Percentiles rank a stretch among this genome's conserved stretches.
Evolutionary conservation across 306 rosid genomes (phyloP).

Genomic region (Castanea crenata): DNA sequence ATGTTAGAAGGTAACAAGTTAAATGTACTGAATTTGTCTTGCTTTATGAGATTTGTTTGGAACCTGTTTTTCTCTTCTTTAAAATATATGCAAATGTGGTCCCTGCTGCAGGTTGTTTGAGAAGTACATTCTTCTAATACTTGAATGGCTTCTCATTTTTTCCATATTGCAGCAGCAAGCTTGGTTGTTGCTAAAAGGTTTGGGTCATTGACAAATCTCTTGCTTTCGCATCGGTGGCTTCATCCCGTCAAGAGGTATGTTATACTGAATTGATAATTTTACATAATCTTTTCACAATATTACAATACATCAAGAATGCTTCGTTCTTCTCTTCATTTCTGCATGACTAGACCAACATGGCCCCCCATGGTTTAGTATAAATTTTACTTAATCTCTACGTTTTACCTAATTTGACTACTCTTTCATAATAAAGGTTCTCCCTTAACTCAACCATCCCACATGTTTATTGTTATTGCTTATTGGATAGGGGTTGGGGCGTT

Average conservation of each 20-base stretch:
- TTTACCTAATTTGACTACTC: background rate
- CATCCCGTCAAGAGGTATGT: slow-evolving; percentile 38
- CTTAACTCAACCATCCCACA: slow-evolving; percentile 26
- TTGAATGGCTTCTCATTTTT: slow-evolving; percentile 47
- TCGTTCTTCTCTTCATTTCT: background rate
- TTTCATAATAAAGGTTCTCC: slow-evolving; percentile 24
- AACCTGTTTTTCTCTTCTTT: background rate
- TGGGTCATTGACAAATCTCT: slow-evolving; percentile 30
- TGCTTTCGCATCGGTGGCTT: slow-evolving; percentile 42
- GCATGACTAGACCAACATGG: no score
- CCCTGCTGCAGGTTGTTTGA: slow-evolving; percentile 36
- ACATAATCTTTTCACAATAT: background rate
- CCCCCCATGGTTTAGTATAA: no score
- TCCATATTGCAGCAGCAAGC: slow-evolving; percentile 41
- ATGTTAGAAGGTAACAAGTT: slow-evolving; percentile 38
- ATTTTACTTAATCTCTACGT: no score
- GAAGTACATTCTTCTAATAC: slow-evolving; percentile 32
- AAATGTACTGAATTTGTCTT: background rate
- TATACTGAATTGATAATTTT: background rate
- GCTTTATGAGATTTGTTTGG: background rate
- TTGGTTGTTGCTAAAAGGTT: slow-evolving; percentile 37
- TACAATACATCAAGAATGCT: background rate
- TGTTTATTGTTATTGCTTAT: slow-evolving; percentile 61
- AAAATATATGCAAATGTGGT: background rate
- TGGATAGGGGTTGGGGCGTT: slow-evolving; percentile 54